Conservation (phyloP, 371 early-diverging fungal species). For the Mortierella sp. region DNA sequence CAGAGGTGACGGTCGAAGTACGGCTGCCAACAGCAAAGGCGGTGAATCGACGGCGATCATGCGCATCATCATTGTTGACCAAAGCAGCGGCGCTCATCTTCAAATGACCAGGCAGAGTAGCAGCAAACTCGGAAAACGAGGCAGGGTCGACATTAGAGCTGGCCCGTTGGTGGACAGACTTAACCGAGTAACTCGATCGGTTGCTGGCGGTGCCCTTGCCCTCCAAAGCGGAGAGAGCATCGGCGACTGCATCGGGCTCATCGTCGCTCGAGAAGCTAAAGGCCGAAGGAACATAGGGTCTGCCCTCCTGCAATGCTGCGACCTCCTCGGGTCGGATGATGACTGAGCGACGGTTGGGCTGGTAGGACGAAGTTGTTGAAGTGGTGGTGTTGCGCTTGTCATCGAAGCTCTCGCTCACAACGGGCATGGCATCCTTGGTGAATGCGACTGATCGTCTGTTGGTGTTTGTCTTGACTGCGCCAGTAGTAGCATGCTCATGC, state of each 20-base stretch:
- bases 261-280: conserved; percentile 33
- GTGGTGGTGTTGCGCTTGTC: conserved; percentile 17
- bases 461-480: conserved; percentile 3
- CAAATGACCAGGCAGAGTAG: conserved; percentile 40
- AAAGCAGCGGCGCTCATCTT: conserved; percentile 24
- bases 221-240: conserved; percentile 46
- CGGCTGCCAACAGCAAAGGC: conserved; percentile 31
- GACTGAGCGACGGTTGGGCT: conserved; percentile 48
- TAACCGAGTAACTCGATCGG: conserved; percentile 35
- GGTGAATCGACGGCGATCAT: conserved; percentile 48
- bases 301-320: conserved; percentile 45
- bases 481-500: not conserved
- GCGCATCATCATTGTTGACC: conserved; percentile 50
- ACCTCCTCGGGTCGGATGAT: conserved; percentile 49
- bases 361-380: conserved; percentile 17
- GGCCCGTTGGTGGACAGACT: conserved; percentile 4
- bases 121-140: conserved; percentile 48
- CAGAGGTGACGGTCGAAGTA: conserved; percentile 12
- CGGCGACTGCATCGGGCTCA: conserved; percentile 33
- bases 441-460: conserved; percentile 42
- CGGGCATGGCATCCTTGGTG: conserved; percentile 1
- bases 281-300: conserved; percentile 11
- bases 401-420: not conserved
- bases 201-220: conserved; percentile 43
- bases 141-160: conserved; percentile 26